Conservation (phyloP, 2,329 filamentous ascomycete genomes). For the Pseudohalonectria lignicola region DNA sequence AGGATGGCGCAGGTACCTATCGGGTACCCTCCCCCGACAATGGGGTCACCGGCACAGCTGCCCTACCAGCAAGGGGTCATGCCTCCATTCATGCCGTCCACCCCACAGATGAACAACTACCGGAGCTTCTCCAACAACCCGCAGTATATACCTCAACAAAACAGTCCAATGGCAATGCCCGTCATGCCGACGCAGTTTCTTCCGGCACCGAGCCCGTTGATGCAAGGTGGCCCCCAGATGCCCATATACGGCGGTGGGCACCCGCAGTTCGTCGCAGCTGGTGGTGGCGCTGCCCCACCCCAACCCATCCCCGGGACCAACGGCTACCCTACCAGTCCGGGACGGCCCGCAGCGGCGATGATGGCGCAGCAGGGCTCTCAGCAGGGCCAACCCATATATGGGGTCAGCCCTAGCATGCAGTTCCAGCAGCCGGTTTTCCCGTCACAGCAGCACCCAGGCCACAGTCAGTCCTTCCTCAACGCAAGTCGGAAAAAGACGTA, state of each 20-base stretch:
- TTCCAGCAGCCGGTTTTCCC: slow-evolving; percentile 66
- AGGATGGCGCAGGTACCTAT: slow-evolving; percentile 61
- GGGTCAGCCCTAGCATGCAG: slow-evolving; percentile 64
- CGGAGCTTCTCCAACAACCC: slow-evolving; percentile 61
- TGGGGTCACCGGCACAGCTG: slow-evolving; percentile 59
- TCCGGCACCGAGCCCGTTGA: slow-evolving; percentile 62
- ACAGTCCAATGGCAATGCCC: slow-evolving; percentile 58
- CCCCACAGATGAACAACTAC: slow-evolving; percentile 58
- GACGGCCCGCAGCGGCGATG: slow-evolving; percentile 66
- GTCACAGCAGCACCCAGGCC: slow-evolving; percentile 58
- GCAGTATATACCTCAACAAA: slow-evolving; percentile 63
- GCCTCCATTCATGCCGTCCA: slow-evolving; percentile 58
- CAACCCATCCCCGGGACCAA: slow-evolving; percentile 48
- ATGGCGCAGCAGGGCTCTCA: slow-evolving; percentile 95
- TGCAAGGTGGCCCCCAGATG: slow-evolving; percentile 60
- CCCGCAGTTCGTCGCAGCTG: slow-evolving; percentile 52
- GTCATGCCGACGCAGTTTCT: slow-evolving; percentile 82
- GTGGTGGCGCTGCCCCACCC: slow-evolving; percentile 32
- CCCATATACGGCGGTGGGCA: slow-evolving; percentile 65
- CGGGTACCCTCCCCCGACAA: slow-evolving; percentile 50
- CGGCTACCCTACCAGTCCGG: slow-evolving; percentile 81
- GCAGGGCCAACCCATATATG: slow-evolving; percentile 71
- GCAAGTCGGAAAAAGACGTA: too few species aligned
- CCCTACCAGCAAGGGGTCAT: slow-evolving; percentile 63
- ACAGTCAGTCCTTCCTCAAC: too few species aligned